These are phyloP conservation scores for Scenedesmus sp. DNA, from an alignment of 163 green algal species.

Conservation along the genomic window DNA sequence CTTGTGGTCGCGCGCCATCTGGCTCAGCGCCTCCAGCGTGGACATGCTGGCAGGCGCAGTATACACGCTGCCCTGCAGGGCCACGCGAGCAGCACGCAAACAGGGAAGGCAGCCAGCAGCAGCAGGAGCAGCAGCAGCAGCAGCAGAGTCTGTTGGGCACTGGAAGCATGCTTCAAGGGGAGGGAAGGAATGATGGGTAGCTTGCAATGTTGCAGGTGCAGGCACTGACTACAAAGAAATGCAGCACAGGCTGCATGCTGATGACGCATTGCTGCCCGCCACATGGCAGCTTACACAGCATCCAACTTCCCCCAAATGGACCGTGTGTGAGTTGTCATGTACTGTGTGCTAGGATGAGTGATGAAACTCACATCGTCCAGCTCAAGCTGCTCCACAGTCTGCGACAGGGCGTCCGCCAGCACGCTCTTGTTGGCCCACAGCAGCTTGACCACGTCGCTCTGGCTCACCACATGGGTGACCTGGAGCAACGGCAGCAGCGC, in stretches of 20 bases:
- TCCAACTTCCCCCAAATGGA: too few relatives aligned
- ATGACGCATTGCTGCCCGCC: too few relatives aligned
- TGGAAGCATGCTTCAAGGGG: neutral
- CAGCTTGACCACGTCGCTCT: slow-evolving; percentile 71
- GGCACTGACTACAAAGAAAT: too few relatives aligned
- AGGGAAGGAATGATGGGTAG: too few relatives aligned
- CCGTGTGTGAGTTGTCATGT: too few relatives aligned
- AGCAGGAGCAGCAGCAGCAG: slow-evolving; percentile 47
- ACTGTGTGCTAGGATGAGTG: too few relatives aligned
- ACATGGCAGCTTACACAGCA: neutral
- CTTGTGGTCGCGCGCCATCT: slow-evolving; percentile 78
- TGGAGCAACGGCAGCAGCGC: neutral
- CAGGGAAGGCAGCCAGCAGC: slow-evolving; percentile 55
- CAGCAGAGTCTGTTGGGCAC: neutral
- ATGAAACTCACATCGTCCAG: slow-evolving; percentile 61
- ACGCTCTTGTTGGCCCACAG: slow-evolving; percentile 66
- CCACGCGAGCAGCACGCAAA: neutral
- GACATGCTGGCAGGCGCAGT: slow-evolving; percentile 61
- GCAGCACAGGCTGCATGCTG: neutral
- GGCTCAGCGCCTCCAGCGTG: slow-evolving; percentile 70
- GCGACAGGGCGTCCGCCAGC: slow-evolving; percentile 53
- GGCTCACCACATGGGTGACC: slow-evolving; percentile 71
- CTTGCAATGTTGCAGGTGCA: neutral
- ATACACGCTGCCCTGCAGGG: slow-evolving; percentile 65
- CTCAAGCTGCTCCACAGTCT: slow-evolving; percentile 69